A percentile compares a stretch with the other conserved stretches of the same genome.
Conservation (phyloP, 495 filamentous ascomycete genomes). For the Annulohypoxylon nitens region DNA sequence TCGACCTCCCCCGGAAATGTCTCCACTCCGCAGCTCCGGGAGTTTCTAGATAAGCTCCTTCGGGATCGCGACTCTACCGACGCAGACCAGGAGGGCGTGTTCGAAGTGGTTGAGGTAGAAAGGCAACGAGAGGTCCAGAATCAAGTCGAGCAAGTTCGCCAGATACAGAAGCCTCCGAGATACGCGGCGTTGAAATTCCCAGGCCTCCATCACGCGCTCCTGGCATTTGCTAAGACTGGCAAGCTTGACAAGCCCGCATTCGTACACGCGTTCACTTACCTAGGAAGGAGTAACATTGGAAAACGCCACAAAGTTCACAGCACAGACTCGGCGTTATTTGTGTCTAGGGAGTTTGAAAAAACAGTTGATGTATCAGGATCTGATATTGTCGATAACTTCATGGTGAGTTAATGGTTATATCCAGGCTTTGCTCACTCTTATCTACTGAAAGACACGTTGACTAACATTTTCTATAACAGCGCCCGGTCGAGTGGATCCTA, state of each 20-base stretch:
- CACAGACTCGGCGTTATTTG: conserved; percentile 49
- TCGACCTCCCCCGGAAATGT: not conserved
- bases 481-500: conserved; percentile 58
- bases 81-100: conserved; percentile 15
- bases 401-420: conserved; percentile 39
- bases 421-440: not conserved
- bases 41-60: conserved; percentile 25
- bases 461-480: conserved; percentile 46
- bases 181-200: conserved; percentile 50
- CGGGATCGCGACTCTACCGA: not conserved
- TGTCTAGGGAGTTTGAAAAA: conserved; percentile 54
- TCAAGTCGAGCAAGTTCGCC: conserved; percentile 65
- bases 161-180: conserved; percentile 55
- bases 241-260: conserved; percentile 25
- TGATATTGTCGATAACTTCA: conserved; percentile 45
- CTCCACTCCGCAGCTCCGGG: conserved; percentile 21
- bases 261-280: conserved; percentile 46
- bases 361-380: conserved; percentile 35
- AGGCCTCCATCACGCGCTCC: conserved; percentile 49
- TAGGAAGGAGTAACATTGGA: conserved; percentile 48
- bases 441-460: not conserved
- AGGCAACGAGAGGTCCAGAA: conserved; percentile 64
- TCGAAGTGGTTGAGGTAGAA: conserved; percentile 64
- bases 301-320: conserved; percentile 41
- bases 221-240: conserved; percentile 47